Percentiles rank a stretch among this genome's conserved stretches.
Evolutionary conservation across 2,329 filamentous ascomycete genomes (phyloP).

Genomic region (Sordariomycetes sp.): DNA sequence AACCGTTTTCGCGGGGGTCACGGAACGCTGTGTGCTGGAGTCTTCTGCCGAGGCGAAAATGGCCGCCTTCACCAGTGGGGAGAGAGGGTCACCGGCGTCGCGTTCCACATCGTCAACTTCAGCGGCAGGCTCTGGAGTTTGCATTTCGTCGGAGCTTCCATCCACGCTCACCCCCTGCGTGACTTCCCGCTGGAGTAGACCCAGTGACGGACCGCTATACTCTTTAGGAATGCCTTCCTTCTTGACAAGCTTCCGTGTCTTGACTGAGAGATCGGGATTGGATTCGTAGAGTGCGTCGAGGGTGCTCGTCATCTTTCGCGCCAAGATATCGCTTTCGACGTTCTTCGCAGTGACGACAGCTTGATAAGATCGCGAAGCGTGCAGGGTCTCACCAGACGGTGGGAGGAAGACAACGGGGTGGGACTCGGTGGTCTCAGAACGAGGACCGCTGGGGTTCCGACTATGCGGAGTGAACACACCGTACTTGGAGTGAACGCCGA

Average conservation of each 20-base stretch:
- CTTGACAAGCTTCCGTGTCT: constrained; percentile 11
- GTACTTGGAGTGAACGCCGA: constrained; percentile 40
- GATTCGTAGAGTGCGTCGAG: constrained; percentile 26
- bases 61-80: constrained; percentile 2
- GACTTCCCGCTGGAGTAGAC: not conserved
- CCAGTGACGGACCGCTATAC: constrained; percentile 6
- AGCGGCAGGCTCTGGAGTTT: not conserved
- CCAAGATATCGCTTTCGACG: constrained; percentile 20
- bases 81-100: not conserved
- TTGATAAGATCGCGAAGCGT: constrained; percentile 34
- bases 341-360: constrained; percentile 22
- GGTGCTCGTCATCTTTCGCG: constrained; percentile 20
- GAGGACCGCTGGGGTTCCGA: constrained; percentile 30
- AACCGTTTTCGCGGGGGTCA: constrained; percentile 1
- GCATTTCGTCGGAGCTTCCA: not conserved
- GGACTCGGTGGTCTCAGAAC: constrained; percentile 29
- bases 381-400: constrained; percentile 33
- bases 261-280: constrained; percentile 14
- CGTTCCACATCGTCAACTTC: not conserved
- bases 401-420: constrained; percentile 39
- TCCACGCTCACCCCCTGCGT: not conserved
- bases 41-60: constrained; percentile 5
- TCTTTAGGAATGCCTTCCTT: constrained; percentile 10
- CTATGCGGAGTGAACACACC: constrained; percentile 41
- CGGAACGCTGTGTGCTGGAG: not conserved